Conservation (phyloP, 2,329 filamentous ascomycete genomes). For the Pyricularia sp. region DNA sequence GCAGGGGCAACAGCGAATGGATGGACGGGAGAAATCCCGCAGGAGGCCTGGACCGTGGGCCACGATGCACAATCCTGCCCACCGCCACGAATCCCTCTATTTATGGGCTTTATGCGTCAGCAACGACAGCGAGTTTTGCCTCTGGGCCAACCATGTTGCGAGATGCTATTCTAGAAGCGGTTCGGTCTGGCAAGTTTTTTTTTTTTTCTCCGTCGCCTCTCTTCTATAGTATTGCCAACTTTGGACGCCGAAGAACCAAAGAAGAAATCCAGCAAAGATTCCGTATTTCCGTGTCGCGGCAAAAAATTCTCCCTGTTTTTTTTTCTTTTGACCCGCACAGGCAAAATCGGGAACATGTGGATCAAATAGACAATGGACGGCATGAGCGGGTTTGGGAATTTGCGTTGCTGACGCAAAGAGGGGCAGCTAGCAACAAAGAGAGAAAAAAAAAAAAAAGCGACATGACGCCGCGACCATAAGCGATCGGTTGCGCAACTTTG, state of each 20-base stretch:
- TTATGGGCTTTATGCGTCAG: not conserved
- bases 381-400: not conserved
- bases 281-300: not conserved
- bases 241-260: not conserved
- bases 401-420: not conserved
- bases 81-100: not conserved
- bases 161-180: not conserved
- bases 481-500: not conserved
- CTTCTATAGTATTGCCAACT: not conserved
- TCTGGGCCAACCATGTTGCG: not conserved
- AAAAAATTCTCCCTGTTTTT: not conserved
- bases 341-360: not conserved
- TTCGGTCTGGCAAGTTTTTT: not conserved
- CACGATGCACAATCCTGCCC: not conserved
- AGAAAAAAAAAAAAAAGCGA: not conserved
- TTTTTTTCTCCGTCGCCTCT: not conserved
- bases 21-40: not conserved
- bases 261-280: not conserved
- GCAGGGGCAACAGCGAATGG: not conserved
- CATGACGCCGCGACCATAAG: not conserved
- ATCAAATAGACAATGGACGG: not conserved
- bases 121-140: not conserved
- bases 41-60: not conserved
- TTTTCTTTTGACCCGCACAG: not conserved
- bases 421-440: too few species aligned